These are phyloP conservation scores for Spathaspora sp. DNA, from an alignment of 1,139 yeast genomes.

Conservation along the genomic window DNA sequence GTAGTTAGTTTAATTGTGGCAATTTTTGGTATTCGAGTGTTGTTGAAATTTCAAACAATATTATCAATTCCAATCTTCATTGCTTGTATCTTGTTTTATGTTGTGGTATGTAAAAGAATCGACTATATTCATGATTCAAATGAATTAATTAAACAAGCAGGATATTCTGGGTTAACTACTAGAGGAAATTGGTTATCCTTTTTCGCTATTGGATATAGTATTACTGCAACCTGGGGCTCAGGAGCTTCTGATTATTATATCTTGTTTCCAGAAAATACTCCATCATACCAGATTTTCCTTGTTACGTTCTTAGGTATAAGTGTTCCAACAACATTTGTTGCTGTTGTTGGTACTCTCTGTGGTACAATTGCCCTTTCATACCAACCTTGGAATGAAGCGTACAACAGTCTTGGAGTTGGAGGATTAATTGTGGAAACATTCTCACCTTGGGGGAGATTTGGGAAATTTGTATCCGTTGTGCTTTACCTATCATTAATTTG, in stretches of 20 bases:
- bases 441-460: constrained; percentile 73
- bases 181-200: constrained; percentile 71
- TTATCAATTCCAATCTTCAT: constrained; percentile 72
- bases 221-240: constrained; percentile 89
- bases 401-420: constrained; percentile 66
- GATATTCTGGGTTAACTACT: constrained; percentile 31
- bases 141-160: constrained; percentile 20
- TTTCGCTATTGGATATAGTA: constrained; percentile 72
- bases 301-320: constrained; percentile 69
- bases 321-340: constrained; percentile 78
- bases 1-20: constrained; percentile 30
- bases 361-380: constrained; percentile 65
- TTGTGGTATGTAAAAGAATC: constrained; percentile 59
- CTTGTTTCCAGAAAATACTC: constrained; percentile 71
- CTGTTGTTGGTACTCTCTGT: constrained; percentile 63
- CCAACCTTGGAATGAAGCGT: constrained; percentile 57
- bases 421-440: constrained; percentile 70
- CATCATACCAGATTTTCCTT: constrained; percentile 52
- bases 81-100: constrained; percentile 66
- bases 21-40: constrained; percentile 43
- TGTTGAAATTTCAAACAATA: constrained; percentile 64
- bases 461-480: constrained; percentile 42
- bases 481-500: constrained; percentile 36
- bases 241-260: constrained; percentile 83
- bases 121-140: constrained; percentile 36